Evolutionary conservation across 805 yeast species (phyloP).

Genomic region (Pichia manshurica): DNA sequence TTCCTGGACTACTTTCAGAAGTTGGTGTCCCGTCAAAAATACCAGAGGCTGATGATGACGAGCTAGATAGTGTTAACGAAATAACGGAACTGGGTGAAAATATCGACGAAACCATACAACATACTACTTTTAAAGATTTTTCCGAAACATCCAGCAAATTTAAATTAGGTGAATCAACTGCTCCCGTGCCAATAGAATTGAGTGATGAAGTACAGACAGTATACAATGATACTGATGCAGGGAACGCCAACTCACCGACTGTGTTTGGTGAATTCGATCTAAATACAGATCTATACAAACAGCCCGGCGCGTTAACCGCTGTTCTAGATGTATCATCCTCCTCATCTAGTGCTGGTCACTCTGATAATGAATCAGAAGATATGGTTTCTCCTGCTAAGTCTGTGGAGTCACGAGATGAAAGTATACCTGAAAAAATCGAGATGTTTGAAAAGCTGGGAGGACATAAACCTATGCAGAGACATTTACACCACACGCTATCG

Average conservation of each 20-base stretch:
- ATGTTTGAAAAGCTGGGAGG: slow-evolving; percentile 29
- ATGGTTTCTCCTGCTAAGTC: neutral
- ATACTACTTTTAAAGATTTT: too few relatives aligned
- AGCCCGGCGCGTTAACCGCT: slow-evolving; percentile 14
- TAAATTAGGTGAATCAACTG: too few relatives aligned
- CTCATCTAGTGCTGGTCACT: slow-evolving; percentile 7
- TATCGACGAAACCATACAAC: neutral
- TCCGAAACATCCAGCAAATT: too few relatives aligned
- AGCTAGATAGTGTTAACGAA: neutral
- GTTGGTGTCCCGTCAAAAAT: neutral
- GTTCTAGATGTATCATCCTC: slow-evolving; percentile 14
- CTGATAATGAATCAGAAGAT: slow-evolving; percentile 4
- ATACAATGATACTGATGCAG: neutral
- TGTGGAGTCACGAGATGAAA: slow-evolving; percentile 1
- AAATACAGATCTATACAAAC: neutral
- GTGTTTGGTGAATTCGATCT: neutral
- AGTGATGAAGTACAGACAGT: too few relatives aligned
- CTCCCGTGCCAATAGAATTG: too few relatives aligned
- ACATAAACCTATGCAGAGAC: slow-evolving; percentile 8
- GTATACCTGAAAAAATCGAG: slow-evolving; percentile 25
- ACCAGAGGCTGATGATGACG: neutral
- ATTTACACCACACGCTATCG: slow-evolving; percentile 3
- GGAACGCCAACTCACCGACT: neutral
- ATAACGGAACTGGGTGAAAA: neutral
- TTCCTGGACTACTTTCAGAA: neutral